Base-by-base conservation (phyloP, 2,329 filamentous ascomycete species). In the Moelleriella libera region DNA sequence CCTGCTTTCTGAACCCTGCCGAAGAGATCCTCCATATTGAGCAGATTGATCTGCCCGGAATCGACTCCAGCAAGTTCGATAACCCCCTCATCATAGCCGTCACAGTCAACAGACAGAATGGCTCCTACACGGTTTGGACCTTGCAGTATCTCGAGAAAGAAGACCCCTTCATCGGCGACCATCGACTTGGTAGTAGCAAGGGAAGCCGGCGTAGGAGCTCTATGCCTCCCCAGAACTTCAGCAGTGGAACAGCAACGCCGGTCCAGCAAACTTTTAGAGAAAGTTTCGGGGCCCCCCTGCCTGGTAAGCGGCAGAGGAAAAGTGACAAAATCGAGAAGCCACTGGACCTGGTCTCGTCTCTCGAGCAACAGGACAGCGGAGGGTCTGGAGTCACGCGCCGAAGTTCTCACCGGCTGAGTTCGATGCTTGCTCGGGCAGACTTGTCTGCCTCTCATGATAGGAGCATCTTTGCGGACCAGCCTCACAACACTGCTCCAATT, bases 21-120 rank as follows among this genome's bases (percentile, higher is more conserved):
- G 90, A 96, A 59, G 85, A 92, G 59, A 80, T 96, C 45, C 64
- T 96, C 2, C 90, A 94, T 58, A 75, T 95, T 9, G 88, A 90
- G 54, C 67, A 80, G 14, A 68, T 78, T 32, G 73, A 75, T 47
- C 76, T 84, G 45, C 68, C 78, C n/a, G 68, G 69, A 45, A 55
- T 56, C 30, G 52, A 60, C 59, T 47, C 55, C 53, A 48, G 59
- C 55, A 34, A 58, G 55, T 21, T 67, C 44, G 67, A 69, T 47
- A 67, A 72, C 31, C 71, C 72, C 14, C 66, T 96, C 30, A 75
- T 85, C 9, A 68, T 97, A 48, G 82, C 87, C 9, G 76, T 96
- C 45, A 96, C 90, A 0, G 71, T 83, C 51, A 95, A 96, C 58
- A 70, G 80, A 47, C 82, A 87, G 53, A 79, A 79, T 3, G 83